A percentile compares a stretch with the other conserved stretches of the same genome.
phyloP scores from a whole-genome alignment of 129 eudicot genomes.

The Oenanthe sinensis region DNA sequence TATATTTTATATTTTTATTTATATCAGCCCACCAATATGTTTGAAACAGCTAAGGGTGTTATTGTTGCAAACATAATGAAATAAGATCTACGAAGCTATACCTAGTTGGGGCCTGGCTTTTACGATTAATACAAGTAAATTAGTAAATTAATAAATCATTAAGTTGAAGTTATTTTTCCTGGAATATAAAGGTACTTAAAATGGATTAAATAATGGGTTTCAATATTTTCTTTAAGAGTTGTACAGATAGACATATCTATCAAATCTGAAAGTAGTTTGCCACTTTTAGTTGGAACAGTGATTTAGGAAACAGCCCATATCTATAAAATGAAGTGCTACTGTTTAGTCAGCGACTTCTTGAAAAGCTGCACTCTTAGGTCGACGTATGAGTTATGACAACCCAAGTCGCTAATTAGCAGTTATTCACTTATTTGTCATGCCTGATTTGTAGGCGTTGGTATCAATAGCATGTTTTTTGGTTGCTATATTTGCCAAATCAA shows the following conservation, averaged over 20 bases:
- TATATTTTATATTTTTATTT: not conserved
- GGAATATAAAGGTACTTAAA: not conserved
- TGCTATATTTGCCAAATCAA: not conserved
- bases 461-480: not conserved
- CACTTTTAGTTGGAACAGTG: not conserved
- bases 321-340: not conserved
- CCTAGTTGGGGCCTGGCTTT: not conserved
- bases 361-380: not conserved
- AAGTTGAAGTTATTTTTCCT: not conserved
- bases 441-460: not conserved
- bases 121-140: not conserved
- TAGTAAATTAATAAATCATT: not conserved
- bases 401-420: not conserved
- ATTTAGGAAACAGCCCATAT: not conserved
- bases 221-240: not conserved
- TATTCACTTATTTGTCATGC: not conserved
- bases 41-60: not conserved
- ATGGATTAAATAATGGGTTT: not conserved
- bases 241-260: not conserved
- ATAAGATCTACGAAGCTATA: not conserved
- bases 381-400: not conserved
- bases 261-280: not conserved
- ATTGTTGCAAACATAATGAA: not conserved
- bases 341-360: not conserved
- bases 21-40: not conserved